Evolutionary conservation across 2,329 filamentous ascomycete genomes (phyloP).

Genomic region (Allantophomopsis cytisporea): DNA sequence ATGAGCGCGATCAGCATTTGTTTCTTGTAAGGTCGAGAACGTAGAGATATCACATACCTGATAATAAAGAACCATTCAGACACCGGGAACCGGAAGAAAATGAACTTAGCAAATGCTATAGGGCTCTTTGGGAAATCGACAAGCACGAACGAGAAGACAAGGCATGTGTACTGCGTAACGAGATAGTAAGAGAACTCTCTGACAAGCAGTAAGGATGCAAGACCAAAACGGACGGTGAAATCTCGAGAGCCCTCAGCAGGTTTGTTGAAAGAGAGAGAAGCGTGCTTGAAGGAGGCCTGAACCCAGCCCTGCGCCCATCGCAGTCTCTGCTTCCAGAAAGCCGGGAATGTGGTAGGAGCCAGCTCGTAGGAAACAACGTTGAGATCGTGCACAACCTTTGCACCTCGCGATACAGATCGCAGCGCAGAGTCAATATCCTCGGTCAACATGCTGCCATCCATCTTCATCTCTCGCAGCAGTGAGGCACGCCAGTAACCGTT

Average conservation of each 20-base stretch:
- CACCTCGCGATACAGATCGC: slow-evolving; percentile 26
- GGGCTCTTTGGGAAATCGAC: slow-evolving; percentile 25
- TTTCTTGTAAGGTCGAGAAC: background rate
- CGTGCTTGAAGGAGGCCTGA: slow-evolving; percentile 28
- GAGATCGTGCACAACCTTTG: slow-evolving; percentile 29
- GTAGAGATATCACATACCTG: slow-evolving; percentile 17
- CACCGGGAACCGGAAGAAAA: slow-evolving; percentile 33
- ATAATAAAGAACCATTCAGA: slow-evolving; percentile 31
- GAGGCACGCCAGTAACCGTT: slow-evolving; percentile 33
- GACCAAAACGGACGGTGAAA: slow-evolving; percentile 24
- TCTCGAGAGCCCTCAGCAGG: slow-evolving; percentile 21
- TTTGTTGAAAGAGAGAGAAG: slow-evolving; percentile 26
- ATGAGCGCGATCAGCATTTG: background rate
- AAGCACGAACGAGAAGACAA: slow-evolving; percentile 29
- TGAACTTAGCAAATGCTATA: slow-evolving; percentile 21
- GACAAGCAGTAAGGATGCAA: slow-evolving; percentile 28
- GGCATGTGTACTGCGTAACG: slow-evolving; percentile 31
- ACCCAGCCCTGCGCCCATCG: slow-evolving; percentile 35
- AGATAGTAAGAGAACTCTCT: slow-evolving; percentile 32
- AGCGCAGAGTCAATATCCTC: slow-evolving; percentile 35
- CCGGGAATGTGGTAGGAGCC: slow-evolving; percentile 26
- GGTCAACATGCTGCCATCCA: slow-evolving; percentile 34
- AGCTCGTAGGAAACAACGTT: slow-evolving; percentile 33
- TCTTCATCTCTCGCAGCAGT: slow-evolving; percentile 28
- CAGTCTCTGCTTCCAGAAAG: slow-evolving; percentile 34